These are phyloP conservation scores for Tulasnella sp. DNA, from an alignment of 768 basidiomycete species.

Conservation along the genomic window DNA sequence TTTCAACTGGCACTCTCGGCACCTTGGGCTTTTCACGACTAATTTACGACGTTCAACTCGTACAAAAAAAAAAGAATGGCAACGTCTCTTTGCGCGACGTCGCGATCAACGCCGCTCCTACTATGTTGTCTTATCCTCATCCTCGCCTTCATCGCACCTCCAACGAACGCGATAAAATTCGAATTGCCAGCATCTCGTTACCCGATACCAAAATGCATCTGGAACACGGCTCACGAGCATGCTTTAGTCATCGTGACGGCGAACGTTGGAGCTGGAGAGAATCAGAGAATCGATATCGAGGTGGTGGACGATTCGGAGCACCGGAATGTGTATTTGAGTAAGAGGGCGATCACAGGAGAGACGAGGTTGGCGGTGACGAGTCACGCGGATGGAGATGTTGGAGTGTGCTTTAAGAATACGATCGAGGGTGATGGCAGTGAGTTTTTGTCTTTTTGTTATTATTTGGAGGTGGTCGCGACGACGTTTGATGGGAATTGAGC, in stretches of 20 bases:
- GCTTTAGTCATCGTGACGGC: slow-evolving; percentile 94
- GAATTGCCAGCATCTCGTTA: slow-evolving; percentile 56
- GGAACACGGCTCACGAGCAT: slow-evolving; percentile 83
- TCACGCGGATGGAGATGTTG: slow-evolving; percentile 87
- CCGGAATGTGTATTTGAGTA: slow-evolving; percentile 84
- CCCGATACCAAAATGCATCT: slow-evolving; percentile 79
- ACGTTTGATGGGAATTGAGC: too few species aligned
- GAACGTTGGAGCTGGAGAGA: slow-evolving; percentile 64
- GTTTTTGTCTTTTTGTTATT: neutral
- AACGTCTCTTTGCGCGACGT: too few species aligned
- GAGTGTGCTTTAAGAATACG: slow-evolving; percentile 86
- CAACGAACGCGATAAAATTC: slow-evolving; percentile 71
- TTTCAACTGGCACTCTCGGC: too few species aligned
- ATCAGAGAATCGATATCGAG: slow-evolving; percentile 86
- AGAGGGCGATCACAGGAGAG: slow-evolving; percentile 80
- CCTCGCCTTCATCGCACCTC: slow-evolving; percentile 26
- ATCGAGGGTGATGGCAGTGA: slow-evolving; percentile 53
- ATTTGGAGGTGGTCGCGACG: neutral
- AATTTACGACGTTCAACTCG: too few species aligned
- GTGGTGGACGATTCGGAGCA: slow-evolving; percentile 80
- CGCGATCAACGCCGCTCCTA: slow-evolving; percentile 1
- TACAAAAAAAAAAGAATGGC: too few species aligned
- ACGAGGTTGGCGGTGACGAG: slow-evolving; percentile 89
- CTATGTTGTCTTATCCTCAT: slow-evolving; percentile 25
- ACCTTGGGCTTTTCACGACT: too few species aligned